Percentiles rank a stretch among this genome's conserved stretches.
Evolutionary conservation across 148 eudicot species (phyloP).

Genomic region (Selenicereus undatus): DNA sequence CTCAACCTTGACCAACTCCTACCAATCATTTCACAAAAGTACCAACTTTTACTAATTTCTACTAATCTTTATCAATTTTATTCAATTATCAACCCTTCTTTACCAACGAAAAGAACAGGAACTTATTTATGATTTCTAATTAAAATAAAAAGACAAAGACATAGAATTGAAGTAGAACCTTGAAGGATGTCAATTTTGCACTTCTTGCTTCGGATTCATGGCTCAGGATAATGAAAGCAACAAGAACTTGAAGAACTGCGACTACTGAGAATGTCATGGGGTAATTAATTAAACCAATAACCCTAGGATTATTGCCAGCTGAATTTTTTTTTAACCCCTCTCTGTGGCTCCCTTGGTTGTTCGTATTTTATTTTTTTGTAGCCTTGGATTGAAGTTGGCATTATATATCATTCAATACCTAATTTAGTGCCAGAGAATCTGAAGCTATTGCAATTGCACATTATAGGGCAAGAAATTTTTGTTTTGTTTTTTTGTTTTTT

Average conservation of each 20-base stretch:
- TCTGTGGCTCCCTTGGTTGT: neutral
- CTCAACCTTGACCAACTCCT: too few relatives aligned
- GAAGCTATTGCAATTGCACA: neutral
- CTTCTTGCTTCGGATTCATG: slow-evolving; percentile 12
- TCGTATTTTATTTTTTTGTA: neutral
- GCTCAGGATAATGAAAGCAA: neutral
- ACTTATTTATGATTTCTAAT: too few relatives aligned
- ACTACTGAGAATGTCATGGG: neutral
- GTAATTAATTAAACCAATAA: too few relatives aligned
- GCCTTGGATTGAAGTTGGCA: neutral
- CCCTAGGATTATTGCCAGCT: neutral
- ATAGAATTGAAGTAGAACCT: slow-evolving; percentile 8
- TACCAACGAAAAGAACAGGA: too few relatives aligned
- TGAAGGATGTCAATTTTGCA: neutral
- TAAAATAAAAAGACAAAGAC: too few relatives aligned
- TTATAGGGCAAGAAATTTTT: neutral
- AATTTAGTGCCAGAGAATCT: neutral
- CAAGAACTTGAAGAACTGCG: neutral
- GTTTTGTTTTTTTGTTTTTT: too few relatives aligned
- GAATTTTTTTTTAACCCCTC: neutral
- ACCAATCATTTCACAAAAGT: too few relatives aligned
- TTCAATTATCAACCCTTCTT: too few relatives aligned
- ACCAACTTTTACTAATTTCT: too few relatives aligned
- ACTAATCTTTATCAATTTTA: too few relatives aligned
- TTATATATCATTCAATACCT: too few relatives aligned